A percentile compares a stretch with the other conserved stretches of the same genome.
Evolutionary conservation across 2,329 filamentous ascomycete species (phyloP).

Genomic region (Boeremia lycopersici): DNA sequence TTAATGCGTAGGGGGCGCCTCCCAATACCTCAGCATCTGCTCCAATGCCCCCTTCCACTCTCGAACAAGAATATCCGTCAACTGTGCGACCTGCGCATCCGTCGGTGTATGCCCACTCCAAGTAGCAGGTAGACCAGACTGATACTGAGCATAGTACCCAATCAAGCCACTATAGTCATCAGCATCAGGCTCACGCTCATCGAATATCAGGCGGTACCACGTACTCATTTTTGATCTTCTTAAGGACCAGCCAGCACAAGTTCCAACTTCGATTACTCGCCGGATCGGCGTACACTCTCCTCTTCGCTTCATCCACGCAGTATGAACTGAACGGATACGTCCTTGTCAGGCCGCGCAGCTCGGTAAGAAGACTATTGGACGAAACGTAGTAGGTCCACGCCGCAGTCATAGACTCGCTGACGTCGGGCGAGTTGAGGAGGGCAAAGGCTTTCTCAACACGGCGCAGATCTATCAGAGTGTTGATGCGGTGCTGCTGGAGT

Average conservation of each 20-base stretch:
- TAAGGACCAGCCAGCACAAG: slow-evolving; percentile 72
- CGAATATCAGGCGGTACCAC: slow-evolving; percentile 32
- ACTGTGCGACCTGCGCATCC: slow-evolving; percentile 61
- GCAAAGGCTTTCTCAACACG: slow-evolving; percentile 72
- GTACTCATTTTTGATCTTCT: slow-evolving; percentile 70
- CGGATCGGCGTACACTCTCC: slow-evolving; percentile 67
- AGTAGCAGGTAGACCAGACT: slow-evolving; percentile 70
- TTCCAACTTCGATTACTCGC: slow-evolving; percentile 76
- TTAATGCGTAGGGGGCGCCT: slow-evolving; percentile 55
- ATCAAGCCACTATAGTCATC: slow-evolving; percentile 61
- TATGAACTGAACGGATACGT: slow-evolving; percentile 71
- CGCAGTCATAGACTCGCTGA: slow-evolving; percentile 69
- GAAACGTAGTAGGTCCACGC: slow-evolving; percentile 76
- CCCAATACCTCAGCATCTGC: slow-evolving; percentile 73
- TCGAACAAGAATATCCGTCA: slow-evolving; percentile 66
- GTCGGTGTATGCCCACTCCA: slow-evolving; percentile 68
- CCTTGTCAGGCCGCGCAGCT: slow-evolving; percentile 70
- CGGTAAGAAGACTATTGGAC: slow-evolving; percentile 71
- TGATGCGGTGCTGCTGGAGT: slow-evolving; percentile 70
- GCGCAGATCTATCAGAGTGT: slow-evolving; percentile 74
- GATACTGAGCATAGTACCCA: slow-evolving; percentile 63
- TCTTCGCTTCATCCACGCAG: slow-evolving; percentile 68
- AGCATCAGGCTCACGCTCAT: slow-evolving; percentile 2
- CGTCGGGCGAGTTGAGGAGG: slow-evolving; percentile 61
- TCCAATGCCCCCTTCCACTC: slow-evolving; percentile 71